phyloP scores from a whole-genome alignment of 768 basidiomycete species.

The Termitomyces titanicus region DNA sequence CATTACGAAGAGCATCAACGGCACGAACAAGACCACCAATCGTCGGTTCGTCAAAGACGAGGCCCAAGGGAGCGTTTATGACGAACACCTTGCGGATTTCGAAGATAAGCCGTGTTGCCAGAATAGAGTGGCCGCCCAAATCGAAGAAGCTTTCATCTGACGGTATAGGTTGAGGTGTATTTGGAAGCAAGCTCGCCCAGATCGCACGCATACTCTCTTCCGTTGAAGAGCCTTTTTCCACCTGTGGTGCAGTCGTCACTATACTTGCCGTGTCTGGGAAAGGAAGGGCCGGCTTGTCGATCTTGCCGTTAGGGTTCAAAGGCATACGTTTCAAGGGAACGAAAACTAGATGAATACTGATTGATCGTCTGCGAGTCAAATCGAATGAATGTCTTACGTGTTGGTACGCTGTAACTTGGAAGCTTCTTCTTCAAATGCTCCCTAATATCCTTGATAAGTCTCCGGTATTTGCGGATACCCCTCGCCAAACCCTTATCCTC shows the following conservation, averaged over 20 bases:
- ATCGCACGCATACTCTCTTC: slow-evolving; percentile 81
- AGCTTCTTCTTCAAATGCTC: slow-evolving; percentile 97
- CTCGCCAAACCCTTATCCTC: slow-evolving; percentile 59
- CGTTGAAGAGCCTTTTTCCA: slow-evolving; percentile 54
- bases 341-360: slow-evolving; percentile 57
- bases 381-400: slow-evolving; percentile 51
- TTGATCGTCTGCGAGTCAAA: background rate
- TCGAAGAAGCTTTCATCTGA: slow-evolving; percentile 97
- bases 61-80: slow-evolving; percentile 84
- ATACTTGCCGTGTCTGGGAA: slow-evolving; percentile 94
- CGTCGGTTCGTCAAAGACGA: slow-evolving; percentile 91
- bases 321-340: slow-evolving; percentile 95
- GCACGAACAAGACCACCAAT: slow-evolving; percentile 72
- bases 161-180: slow-evolving; percentile 72
- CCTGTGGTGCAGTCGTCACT: slow-evolving; percentile 33
- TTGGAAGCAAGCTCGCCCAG: slow-evolving; percentile 81
- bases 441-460: slow-evolving; percentile 88
- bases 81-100: slow-evolving; percentile 93
- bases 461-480: slow-evolving; percentile 82
- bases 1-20: slow-evolving; percentile 70
- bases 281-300: slow-evolving; percentile 96
- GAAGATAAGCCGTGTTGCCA: slow-evolving; percentile 95
- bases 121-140: slow-evolving; percentile 96
- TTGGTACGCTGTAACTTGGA: slow-evolving; percentile 91
- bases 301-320: slow-evolving; percentile 97